Evolutionary conservation across 176 grass and related monocot species (phyloP), one percentile per base, ranked within the genome.

Genomic region (Chrysopogon serrulatus): DNA sequence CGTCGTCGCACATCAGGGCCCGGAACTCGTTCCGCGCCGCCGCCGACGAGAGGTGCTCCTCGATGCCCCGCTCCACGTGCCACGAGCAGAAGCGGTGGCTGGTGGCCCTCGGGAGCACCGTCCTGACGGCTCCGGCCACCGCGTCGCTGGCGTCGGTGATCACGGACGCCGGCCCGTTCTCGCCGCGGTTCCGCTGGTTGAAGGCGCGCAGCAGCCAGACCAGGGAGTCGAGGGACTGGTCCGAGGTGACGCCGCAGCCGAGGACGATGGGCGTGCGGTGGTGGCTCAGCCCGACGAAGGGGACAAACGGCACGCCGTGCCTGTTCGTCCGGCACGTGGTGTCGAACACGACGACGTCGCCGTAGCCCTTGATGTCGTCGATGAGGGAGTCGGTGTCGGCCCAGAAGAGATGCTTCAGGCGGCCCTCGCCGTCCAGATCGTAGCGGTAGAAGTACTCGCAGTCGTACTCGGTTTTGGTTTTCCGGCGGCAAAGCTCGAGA

Each of bases 1-100:
- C 12, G 51, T 15, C 12, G 51, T 76, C 51, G 33, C n/a, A 39
- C 51, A 60, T 40, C 74, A 77, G 12, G 33, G 34, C 57, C 74
- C 74, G 9, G 74, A 77, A 77, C 34, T 77, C 74, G 34, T 4
- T 27, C 74, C 0, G 74, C 13, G 51, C n/a, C 23, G 74, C 19
- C 53, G 53, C 7, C 5, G 36, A 18, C 70, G 74, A 60, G 51
- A 76, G 73, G 73, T 76, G 47, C 63, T 69, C 73, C 12, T 4
- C 16, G 73, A 85, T 10, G 47, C 43, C 83, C 37, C 17, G 73
- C 35, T 85, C 63, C 48, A 69, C 27, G 13, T 85, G 83, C 35
- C 19, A 68, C 73, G 83, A 68, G 83, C 73, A 77, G 35, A 77
- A 77, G 35, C 83, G 48, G 74, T 85, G 74, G 83, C 15, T 70